Evolutionary conservation across 805 yeast species (phyloP), one percentile per base, ranked within the genome.

Genomic region (Lipomyces yamanashiensis): DNA sequence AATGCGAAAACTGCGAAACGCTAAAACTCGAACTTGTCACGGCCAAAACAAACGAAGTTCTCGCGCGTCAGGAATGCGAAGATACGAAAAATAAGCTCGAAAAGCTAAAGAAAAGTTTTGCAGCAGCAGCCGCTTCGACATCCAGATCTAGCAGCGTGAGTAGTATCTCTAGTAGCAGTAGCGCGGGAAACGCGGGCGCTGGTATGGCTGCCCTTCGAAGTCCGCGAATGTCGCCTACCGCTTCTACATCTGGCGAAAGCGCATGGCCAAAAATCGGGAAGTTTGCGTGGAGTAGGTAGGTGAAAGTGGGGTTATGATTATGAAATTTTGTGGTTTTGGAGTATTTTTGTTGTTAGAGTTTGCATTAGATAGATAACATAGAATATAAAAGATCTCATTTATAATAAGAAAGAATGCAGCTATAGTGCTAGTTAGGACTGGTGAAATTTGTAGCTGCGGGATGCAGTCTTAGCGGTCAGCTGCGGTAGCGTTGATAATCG

Each of bases 41-140:
- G 12, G 69, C 72, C 37, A 71, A 69, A 58, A 66, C 74, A 1
- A 63, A 62, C 47, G 77, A 75, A 56, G 75, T 71, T 6, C 62
- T 67, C 53, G 74, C 75, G 7, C 65, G 72, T 28, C 71, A 71
- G 56, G 72, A 71, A 52, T 57, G 72, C 48, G 76, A 74, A 41
- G 72, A 69, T 50, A 64, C 73, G 19, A 67, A 52, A 19, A 71
- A 66, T 51, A 56, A 61, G 52, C 43, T 71, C 4, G 69, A 67
- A n/a, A 64, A 59, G 34, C 49, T 66, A 8, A 62, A 56, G 37
- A 41, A 59, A 9, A 36, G 40, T 17, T 53, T 40, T 12, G 10
- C 53, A 13, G 21, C 52, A 9, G 23, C 19, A 8, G 10, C 23
- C 13, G 28, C 36, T 19, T 17, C 50, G 8, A 15, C 41, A 7